phyloP scores from a whole-genome alignment of 805 yeast genomes.

The Millerozyma acaciae region DNA sequence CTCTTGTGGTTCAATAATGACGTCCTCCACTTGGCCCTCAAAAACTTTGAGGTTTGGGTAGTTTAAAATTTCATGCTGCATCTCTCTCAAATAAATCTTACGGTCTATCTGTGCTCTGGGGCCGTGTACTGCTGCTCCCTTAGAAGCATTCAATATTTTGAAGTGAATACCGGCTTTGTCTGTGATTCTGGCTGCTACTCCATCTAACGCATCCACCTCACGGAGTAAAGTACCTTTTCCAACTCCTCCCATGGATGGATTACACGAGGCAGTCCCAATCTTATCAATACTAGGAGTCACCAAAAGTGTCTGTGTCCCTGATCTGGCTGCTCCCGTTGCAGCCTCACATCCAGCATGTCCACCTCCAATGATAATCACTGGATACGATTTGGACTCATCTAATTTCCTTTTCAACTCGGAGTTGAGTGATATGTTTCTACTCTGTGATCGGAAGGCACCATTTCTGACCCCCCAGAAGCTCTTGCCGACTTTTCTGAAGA shows the following conservation, averaged over 20 bases:
- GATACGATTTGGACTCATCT: constrained; percentile 32
- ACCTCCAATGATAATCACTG: constrained; percentile 90
- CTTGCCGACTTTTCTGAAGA: neutral
- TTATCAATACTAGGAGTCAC: constrained; percentile 73
- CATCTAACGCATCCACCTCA: constrained; percentile 96
- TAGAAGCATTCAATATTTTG: constrained; percentile 76
- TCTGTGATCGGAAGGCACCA: neutral
- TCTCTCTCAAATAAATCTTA: constrained; percentile 65
- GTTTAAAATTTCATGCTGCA: constrained; percentile 62
- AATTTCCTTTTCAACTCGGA: constrained; percentile 33
- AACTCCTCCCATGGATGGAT: constrained; percentile 97
- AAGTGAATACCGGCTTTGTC: constrained; percentile 93
- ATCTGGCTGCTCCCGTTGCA: constrained; percentile 85
- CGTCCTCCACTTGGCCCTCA: constrained; percentile 81
- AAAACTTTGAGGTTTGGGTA: constrained; percentile 56
- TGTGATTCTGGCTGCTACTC: constrained; percentile 80
- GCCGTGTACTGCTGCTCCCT: constrained; percentile 98
- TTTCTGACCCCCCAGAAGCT: no score
- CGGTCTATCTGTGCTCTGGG: constrained; percentile 97
- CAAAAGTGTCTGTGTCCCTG: constrained; percentile 67
- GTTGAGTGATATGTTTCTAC: constrained; percentile 23
- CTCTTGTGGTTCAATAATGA: constrained; percentile 52
- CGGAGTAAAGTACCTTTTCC: constrained; percentile 92
- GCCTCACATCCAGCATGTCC: constrained; percentile 99
- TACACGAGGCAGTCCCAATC: constrained; percentile 94